Percentiles rank a stretch among this genome's conserved stretches.
These are phyloP conservation scores for Dictyostelium firmibasis DNA, from an alignment of 78 protist genomes.

Conservation along the genomic window DNA sequence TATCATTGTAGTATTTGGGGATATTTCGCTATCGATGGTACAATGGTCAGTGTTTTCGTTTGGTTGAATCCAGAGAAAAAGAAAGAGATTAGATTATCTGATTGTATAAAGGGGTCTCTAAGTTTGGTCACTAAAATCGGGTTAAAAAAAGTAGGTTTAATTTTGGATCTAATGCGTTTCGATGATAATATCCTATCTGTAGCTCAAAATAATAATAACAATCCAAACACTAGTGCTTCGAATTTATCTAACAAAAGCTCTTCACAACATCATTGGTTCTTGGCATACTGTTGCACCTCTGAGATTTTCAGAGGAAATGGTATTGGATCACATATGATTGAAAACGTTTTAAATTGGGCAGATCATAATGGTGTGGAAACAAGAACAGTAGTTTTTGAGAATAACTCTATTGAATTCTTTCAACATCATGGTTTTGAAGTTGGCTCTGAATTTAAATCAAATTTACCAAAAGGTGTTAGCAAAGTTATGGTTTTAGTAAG, in stretches of 20 bases:
- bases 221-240: neutral
- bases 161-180: neutral
- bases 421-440: slow-evolving; percentile 42
- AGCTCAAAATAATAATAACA: neutral
- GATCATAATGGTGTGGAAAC: neutral
- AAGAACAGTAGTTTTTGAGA: slow-evolving; percentile 3
- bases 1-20: slow-evolving; percentile 26
- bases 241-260: neutral
- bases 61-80: slow-evolving; percentile 43
- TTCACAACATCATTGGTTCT: slow-evolving; percentile 20
- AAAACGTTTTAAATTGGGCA: slow-evolving; percentile 15
- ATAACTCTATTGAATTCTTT: slow-evolving; percentile 29
- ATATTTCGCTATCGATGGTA: slow-evolving; percentile 12
- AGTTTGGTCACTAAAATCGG: slow-evolving; percentile 33
- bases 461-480: slow-evolving; percentile 19
- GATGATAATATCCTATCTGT: neutral
- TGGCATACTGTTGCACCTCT: slow-evolving; percentile 22
- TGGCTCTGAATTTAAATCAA: neutral
- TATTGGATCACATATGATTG: slow-evolving; percentile 21
- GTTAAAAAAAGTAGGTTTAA: neutral
- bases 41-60: neutral
- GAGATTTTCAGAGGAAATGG: slow-evolving; percentile 9
- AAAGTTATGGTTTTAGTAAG: slow-evolving; percentile 12
- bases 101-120: slow-evolving; percentile 28
- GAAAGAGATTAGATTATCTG: slow-evolving; percentile 18